Evolutionary conservation across 1,284 basidiomycete genomes (phyloP).

Genomic region (Pholiota adiposa): DNA sequence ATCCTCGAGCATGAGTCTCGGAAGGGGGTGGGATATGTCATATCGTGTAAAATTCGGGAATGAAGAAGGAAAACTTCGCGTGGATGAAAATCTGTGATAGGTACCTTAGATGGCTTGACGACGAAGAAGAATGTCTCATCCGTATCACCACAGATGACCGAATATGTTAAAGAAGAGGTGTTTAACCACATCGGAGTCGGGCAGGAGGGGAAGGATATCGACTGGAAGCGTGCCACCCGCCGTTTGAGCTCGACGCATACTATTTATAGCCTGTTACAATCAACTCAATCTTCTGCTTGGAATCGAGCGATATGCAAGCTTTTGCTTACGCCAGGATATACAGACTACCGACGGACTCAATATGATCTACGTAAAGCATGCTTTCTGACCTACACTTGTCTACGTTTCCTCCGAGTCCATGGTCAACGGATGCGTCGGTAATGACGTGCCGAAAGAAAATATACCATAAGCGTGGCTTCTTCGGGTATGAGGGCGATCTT

Average conservation of each 20-base stretch:
- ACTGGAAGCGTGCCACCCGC: background rate
- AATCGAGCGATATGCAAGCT: no score
- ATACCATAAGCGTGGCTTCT: background rate
- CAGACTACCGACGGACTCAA: no score
- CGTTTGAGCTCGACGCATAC: background rate
- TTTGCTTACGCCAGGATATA: no score
- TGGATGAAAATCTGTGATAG: background rate
- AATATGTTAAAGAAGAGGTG: background rate
- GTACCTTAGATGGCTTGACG: background rate
- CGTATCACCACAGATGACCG: background rate
- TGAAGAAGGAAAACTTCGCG: background rate
- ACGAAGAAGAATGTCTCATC: background rate
- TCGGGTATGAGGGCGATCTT: conserved; percentile 10
- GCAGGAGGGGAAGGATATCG: background rate
- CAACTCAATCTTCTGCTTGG: no score
- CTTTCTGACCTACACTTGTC: background rate
- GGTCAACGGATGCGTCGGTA: background rate
- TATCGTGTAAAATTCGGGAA: background rate
- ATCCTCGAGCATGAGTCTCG: background rate
- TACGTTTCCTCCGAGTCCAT: background rate
- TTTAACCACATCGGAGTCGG: background rate
- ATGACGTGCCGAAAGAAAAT: background rate
- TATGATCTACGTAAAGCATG: no score
- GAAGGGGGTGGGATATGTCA: background rate
- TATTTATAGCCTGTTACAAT: background rate